These are phyloP conservation scores for Styphnolobium japonicum DNA, from an alignment of 306 rosid species.

Conservation along the genomic window DNA sequence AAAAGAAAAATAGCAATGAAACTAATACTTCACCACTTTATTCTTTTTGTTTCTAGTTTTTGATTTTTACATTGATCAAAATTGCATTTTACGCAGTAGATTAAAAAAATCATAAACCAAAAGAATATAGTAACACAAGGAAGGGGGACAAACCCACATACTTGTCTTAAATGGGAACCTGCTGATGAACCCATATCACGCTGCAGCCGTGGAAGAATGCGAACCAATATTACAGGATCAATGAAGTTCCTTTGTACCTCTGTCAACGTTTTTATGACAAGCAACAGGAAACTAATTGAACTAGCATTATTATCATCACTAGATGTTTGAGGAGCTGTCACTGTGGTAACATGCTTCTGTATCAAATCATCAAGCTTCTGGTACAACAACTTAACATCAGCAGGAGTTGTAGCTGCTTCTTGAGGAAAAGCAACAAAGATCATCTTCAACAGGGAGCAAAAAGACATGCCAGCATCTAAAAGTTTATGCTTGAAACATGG, in stretches of 20 bases:
- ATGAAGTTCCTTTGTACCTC: slow-evolving; percentile 89
- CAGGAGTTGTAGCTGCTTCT: slow-evolving; percentile 74
- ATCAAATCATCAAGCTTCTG: slow-evolving; percentile 95
- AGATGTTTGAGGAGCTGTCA: slow-evolving; percentile 72
- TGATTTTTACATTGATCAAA: neutral
- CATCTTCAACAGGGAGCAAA: slow-evolving; percentile 94
- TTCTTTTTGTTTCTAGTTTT: neutral
- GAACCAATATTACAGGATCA: slow-evolving; percentile 78
- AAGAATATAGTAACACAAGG: neutral
- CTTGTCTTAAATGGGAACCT: slow-evolving; percentile 82
- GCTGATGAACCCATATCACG: slow-evolving; percentile 93
- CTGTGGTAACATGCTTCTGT: slow-evolving; percentile 71
- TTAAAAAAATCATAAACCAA: neutral
- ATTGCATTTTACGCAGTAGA: neutral
- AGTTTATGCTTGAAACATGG: slow-evolving; percentile 95
- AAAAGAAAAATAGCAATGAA: neutral
- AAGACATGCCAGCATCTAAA: slow-evolving; percentile 90
- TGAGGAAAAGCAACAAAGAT: slow-evolving; percentile 92
- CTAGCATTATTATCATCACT: slow-evolving; percentile 75
- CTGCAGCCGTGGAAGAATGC: slow-evolving; percentile 90
- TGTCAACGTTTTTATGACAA: slow-evolving; percentile 85
- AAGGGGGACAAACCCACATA: slow-evolving; percentile 31
- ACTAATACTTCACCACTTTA: neutral
- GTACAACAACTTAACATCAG: slow-evolving; percentile 73
- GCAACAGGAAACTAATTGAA: slow-evolving; percentile 82